Percentiles rank a stretch among this genome's conserved stretches.
These are phyloP conservation scores for Sporothrix inflata DNA, from an alignment of 2,329 filamentous ascomycete species.

Conservation along the genomic window DNA sequence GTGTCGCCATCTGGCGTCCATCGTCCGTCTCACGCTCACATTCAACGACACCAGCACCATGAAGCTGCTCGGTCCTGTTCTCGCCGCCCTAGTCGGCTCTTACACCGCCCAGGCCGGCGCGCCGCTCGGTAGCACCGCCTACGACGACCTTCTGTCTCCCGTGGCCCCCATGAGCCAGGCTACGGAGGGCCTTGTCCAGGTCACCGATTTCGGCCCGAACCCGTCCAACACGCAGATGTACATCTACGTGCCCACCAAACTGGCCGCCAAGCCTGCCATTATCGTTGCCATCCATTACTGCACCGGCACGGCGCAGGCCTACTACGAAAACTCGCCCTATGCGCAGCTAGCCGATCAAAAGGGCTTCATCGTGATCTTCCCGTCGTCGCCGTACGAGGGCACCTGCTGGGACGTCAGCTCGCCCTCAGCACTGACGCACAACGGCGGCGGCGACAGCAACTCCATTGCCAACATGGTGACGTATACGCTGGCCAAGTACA, in stretches of 20 bases:
- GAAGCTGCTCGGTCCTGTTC: background rate
- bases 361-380: constrained; percentile 58
- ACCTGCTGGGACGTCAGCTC: constrained; percentile 64
- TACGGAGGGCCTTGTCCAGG: constrained; percentile 32
- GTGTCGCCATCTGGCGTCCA: background rate
- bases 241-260: constrained; percentile 46
- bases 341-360: constrained; percentile 47
- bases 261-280: constrained; percentile 49
- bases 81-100: constrained; percentile 26
- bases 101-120: constrained; percentile 29
- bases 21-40: background rate
- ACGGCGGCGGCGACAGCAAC: constrained; percentile 60
- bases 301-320: constrained; percentile 52
- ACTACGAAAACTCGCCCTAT: constrained; percentile 55
- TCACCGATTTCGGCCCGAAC: constrained; percentile 44
- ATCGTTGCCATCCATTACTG: constrained; percentile 61
- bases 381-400: constrained; percentile 54
- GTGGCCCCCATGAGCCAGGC: constrained; percentile 33
- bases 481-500: constrained; percentile 57
- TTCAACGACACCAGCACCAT: background rate
- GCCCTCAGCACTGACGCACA: constrained; percentile 53
- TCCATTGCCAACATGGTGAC: constrained; percentile 63
- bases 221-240: constrained; percentile 51
- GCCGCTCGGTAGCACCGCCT: constrained; percentile 30
- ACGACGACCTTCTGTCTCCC: constrained; percentile 35